Evolutionary conservation across 257 asterid genomes (phyloP).

Genomic region (Nicotiana paniculata): DNA sequence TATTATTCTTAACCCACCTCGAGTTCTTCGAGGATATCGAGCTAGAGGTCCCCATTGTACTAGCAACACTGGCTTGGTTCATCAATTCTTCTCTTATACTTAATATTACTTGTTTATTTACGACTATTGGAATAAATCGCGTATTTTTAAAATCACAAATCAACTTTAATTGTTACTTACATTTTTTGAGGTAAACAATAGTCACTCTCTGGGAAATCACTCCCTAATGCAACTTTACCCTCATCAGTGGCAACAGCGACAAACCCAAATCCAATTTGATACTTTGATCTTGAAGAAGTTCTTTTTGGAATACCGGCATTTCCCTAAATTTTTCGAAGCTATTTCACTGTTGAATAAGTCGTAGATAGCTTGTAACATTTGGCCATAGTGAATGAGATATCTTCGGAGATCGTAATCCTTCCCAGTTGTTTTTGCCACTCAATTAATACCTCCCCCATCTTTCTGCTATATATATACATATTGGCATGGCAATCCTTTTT

Average conservation of each 20-base stretch:
- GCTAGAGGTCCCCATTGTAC: too few relatives aligned
- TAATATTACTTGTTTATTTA: too few relatives aligned
- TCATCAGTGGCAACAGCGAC: slow-evolving; percentile 57
- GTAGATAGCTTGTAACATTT: slow-evolving; percentile 52
- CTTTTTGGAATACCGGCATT: slow-evolving; percentile 19
- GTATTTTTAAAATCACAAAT: too few relatives aligned
- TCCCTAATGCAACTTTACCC: slow-evolving; percentile 46
- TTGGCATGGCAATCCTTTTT: background rate
- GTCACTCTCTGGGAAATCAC: slow-evolving; percentile 70
- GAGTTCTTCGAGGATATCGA: too few relatives aligned
- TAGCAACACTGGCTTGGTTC: too few relatives aligned
- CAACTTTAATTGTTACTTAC: too few relatives aligned
- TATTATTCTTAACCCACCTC: too few relatives aligned
- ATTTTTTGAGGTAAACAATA: too few relatives aligned
- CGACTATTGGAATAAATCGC: too few relatives aligned
- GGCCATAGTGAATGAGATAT: slow-evolving; percentile 43
- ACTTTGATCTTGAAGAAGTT: slow-evolving; percentile 24
- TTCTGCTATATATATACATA: slow-evolving; percentile 17
- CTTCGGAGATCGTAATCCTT: slow-evolving; percentile 33
- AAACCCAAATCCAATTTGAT: slow-evolving; percentile 48
- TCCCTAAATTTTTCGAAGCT: slow-evolving; percentile 24
- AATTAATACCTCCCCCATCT: slow-evolving; percentile 37
- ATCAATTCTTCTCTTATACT: too few relatives aligned
- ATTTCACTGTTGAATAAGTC: slow-evolving; percentile 42
- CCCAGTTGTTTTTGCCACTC: slow-evolving; percentile 44